Percentiles rank a stretch among this genome's conserved stretches.
Evolutionary conservation across 1,284 basidiomycete genomes (phyloP).

Genomic region (Hemileia vastatrix): DNA sequence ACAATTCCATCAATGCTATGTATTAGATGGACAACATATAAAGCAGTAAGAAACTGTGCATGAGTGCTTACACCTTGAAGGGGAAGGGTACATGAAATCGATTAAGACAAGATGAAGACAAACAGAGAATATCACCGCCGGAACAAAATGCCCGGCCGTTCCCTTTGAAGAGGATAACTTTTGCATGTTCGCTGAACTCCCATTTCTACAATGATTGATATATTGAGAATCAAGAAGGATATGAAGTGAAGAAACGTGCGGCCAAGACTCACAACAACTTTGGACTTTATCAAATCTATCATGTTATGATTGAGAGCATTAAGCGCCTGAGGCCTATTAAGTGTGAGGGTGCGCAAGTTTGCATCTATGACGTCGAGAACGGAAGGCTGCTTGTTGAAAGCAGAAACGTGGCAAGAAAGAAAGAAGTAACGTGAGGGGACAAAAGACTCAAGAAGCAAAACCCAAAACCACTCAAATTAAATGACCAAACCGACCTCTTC

Average conservation of each 20-base stretch:
- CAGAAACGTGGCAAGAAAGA: too few relatives aligned
- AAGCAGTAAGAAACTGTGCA: not conserved
- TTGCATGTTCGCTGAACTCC: conserved; percentile 62
- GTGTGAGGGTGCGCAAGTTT: conserved; percentile 55
- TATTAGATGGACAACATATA: not conserved
- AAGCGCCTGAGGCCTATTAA: conserved; percentile 73
- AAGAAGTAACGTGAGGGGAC: too few relatives aligned
- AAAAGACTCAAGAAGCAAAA: too few relatives aligned
- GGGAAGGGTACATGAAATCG: not conserved
- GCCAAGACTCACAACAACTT: conserved; percentile 57
- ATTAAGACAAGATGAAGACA: conserved; percentile 47
- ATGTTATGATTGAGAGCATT: conserved; percentile 80
- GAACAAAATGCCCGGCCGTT: conserved; percentile 79
- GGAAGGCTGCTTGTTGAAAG: not conserved
- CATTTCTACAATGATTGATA: conserved; percentile 55
- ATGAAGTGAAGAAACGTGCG: not conserved
- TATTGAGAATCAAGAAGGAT: not conserved
- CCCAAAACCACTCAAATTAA: too few relatives aligned
- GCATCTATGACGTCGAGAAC: conserved; percentile 26
- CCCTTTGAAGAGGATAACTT: conserved; percentile 67
- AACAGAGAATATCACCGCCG: conserved; percentile 84
- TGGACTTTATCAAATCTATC: conserved; percentile 62
- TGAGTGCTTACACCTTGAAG: not conserved
- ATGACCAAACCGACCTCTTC: too few relatives aligned
- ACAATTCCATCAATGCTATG: conserved; percentile 30